Conservation (phyloP, 2,329 filamentous ascomycete species). For the Diplodia seriata region DNA sequence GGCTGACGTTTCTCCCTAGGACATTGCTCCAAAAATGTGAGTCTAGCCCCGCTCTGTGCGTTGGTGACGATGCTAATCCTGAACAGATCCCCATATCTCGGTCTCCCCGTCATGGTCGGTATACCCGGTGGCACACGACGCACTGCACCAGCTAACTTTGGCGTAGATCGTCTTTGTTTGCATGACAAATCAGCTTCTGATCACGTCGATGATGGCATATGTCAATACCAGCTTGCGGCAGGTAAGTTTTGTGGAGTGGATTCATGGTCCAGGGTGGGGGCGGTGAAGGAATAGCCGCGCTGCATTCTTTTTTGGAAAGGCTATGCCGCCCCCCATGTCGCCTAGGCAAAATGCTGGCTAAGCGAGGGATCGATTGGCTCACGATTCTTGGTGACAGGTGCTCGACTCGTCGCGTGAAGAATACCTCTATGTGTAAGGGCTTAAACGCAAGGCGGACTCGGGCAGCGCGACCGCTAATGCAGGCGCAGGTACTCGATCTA, state of each 20-base stretch:
- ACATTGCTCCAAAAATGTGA: conserved; percentile 56
- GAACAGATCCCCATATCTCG: conserved; percentile 57
- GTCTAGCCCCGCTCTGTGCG: conserved; percentile 25
- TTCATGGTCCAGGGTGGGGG: conserved; percentile 9
- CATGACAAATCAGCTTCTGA: conserved; percentile 78
- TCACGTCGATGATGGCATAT: conserved; percentile 79
- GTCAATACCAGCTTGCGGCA: conserved; percentile 75
- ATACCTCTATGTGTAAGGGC: conserved; percentile 75
- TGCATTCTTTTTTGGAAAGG: conserved; percentile 20
- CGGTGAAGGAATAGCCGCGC: conserved; percentile 35
- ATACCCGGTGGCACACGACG: conserved; percentile 24
- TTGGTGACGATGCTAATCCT: conserved; percentile 35
- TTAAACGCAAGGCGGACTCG: conserved; percentile 44
- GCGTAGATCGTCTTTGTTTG: conserved; percentile 72
- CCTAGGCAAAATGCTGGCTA: neutral
- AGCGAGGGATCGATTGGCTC: conserved; percentile 43
- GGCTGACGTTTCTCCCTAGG: conserved; percentile 40
- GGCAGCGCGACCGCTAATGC: conserved; percentile 65
- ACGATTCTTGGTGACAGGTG: conserved; percentile 52
- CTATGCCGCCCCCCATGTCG: conserved; percentile 14
- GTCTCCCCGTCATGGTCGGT: conserved; percentile 59
- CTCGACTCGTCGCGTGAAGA: conserved; percentile 72
- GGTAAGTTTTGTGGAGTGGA: conserved; percentile 48
- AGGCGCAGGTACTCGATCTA: conserved; percentile 61
- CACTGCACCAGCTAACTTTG: conserved; percentile 40